Percentiles rank a stretch among this genome's conserved stretches.
These are phyloP conservation scores for Ambispora gerdemannii DNA, from an alignment of 192 early-diverging fungal species.

Conservation along the genomic window DNA sequence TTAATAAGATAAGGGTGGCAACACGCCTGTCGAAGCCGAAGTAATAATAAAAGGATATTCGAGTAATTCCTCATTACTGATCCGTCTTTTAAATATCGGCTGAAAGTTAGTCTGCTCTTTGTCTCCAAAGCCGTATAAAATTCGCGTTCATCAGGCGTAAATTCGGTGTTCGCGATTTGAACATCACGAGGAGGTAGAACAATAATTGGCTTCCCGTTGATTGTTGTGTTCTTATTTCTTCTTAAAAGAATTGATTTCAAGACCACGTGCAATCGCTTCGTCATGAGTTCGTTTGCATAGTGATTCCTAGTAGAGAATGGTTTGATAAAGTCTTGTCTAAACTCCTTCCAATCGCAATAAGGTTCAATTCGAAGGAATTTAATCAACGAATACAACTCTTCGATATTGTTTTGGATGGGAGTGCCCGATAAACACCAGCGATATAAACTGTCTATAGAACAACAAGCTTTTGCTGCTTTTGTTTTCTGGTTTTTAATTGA, in stretches of 20 bases:
- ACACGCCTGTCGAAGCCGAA: constrained; percentile 53
- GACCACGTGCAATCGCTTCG: constrained; percentile 58
- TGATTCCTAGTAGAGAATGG: constrained; percentile 16
- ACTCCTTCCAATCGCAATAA: constrained; percentile 48
- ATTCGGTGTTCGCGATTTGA: constrained; percentile 41
- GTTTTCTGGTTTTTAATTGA: constrained; percentile 56
- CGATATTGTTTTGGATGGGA: constrained; percentile 43
- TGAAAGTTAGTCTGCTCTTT: constrained; percentile 41
- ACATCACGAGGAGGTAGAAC: constrained; percentile 55
- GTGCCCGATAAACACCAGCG: constrained; percentile 69
- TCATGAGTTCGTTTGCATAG: constrained; percentile 27
- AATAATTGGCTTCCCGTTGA: constrained; percentile 65
- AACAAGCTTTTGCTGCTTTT: constrained; percentile 44
- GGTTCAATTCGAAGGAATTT: constrained; percentile 62
- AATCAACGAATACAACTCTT: constrained; percentile 67
- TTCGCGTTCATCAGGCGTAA: constrained; percentile 51
- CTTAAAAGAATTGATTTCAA: constrained; percentile 61
- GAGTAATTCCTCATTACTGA: constrained; percentile 57
- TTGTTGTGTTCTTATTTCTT: constrained; percentile 59
- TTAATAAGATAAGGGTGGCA: constrained; percentile 49
- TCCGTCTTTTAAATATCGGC: constrained; percentile 45
- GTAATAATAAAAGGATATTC: constrained; percentile 45
- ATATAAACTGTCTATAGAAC: constrained; percentile 43
- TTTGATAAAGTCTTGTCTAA: constrained; percentile 37
- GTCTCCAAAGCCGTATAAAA: constrained; percentile 53